phyloP scores from a whole-genome alignment of 305 asterid genomes.

The Rubia peregrina region DNA sequence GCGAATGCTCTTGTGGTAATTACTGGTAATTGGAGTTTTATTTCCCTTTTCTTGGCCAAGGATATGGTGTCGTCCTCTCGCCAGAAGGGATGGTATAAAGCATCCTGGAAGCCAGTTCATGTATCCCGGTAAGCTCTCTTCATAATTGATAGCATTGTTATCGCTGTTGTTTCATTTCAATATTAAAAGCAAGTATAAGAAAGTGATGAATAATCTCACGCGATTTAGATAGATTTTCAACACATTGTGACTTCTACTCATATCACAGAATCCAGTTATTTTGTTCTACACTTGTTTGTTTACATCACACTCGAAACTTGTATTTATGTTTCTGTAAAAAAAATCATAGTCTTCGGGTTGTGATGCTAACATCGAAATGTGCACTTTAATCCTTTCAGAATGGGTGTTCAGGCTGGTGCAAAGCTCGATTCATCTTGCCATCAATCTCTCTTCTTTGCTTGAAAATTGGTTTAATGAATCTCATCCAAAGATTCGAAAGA shows the following conservation, averaged over 20 bases:
- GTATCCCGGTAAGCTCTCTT: neutral
- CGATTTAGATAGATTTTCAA: neutral
- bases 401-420: constrained; percentile 28
- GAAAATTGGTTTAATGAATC: constrained; percentile 86
- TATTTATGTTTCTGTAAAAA: neutral
- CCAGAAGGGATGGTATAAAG: neutral
- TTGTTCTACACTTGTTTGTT: neutral
- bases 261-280: neutral
- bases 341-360: neutral
- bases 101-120: neutral
- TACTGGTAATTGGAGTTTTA: constrained; percentile 53
- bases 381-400: neutral
- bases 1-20: constrained; percentile 83
- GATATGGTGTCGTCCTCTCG: constrained; percentile 2
- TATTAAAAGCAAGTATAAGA: neutral
- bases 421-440: constrained; percentile 81
- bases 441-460: constrained; percentile 54
- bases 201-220: neutral
- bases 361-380: neutral
- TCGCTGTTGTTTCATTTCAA: neutral
- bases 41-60: neutral
- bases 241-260: neutral
- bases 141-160: neutral
- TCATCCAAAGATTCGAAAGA: constrained; percentile 72
- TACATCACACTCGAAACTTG: neutral